Evolutionary conservation across 148 eudicot species (phyloP), one percentile per base, ranked within the genome.

Genomic region (Pharnaceum exiguum): DNA sequence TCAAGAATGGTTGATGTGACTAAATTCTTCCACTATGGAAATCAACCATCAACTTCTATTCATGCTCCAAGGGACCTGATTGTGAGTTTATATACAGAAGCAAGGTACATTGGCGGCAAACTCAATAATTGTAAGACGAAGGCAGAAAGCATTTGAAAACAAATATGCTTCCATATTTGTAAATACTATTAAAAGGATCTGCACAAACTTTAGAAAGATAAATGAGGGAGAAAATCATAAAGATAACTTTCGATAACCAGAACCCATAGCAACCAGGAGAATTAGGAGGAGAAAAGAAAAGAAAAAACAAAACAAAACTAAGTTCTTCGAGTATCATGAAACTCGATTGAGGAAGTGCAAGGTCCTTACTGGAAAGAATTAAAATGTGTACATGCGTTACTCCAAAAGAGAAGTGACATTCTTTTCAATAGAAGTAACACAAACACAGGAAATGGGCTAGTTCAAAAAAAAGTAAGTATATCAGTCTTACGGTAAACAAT

Each of bases 101-200:
- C n/a, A n/a, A n/a, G n/a, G 5, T 46, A 15, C 36, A 32, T 24
- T 12, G 3, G n/a, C 11, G 45, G 26, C 10, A 13, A 18, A 37
- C 24, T 35, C 27, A 16, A 23, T 7, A 11, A 26, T 23, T 48
- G 27, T 11, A 27, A 62, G 29, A 38, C 27, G 23, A 40, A 62
- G 51, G 51, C 8, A 45, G 26, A 43, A 51, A 28, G 5, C 2
- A 35, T 3, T 26, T 46, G 13, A 0, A 28, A 13, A 38, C 1
- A 19, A 48, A 62, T 62, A 10, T 37, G 30, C 25, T 62, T 49
- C 48, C 36, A n/a, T n/a, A n/a, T 50, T 28, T 51, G 23, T 30
- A 28, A 27, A 50, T 19, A 12, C 15, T 50, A 12, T 21, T 11
- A 19, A 50, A 25, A 21, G 5, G 22, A 27, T 33, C 43, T 22